Base-by-base conservation (phyloP, 805 yeast species). In the Yarrowia bubula region DNA sequence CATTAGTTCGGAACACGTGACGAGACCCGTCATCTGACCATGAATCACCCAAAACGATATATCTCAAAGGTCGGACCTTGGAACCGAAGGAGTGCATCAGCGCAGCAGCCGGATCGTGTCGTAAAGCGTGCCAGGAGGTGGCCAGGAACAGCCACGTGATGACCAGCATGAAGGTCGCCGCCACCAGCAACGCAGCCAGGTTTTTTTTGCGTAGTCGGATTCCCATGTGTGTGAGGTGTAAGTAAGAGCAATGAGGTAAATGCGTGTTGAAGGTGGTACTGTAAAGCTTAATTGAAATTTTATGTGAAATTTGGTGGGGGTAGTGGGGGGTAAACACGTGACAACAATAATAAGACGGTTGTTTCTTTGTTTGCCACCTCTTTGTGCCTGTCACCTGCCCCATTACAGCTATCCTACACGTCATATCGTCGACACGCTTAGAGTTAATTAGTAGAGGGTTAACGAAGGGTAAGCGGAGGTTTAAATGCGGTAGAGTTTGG, bases 131-230 rank as follows among this genome's bases (percentile, higher is more conserved):
- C 61, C 61, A 55, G 28, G 61, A 55, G 15, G 61, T 55, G 17
- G 47, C 61, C 31, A 55, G 46, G 13, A 55, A 55, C 47, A 55
- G 61, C 61, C 61, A 55, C 38, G 61, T 55, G 61, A 55, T 55
- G 28, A 41, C 47, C 38, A 55, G 47, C 61, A 55, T 55, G 38
- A 55, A 55, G 28, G 47, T 32, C 17, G 61, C 37, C 31, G 61
- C 61, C 39, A 55, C 61, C 38, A 55, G 61, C 47, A 55, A 31
- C 61, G 61, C 61, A 10, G 61, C 61, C 61, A 55, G 61, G 61
- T 55, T 55, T 41, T 55, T 55, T 41, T 55, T 55, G 39, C 61
- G 61, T 18, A 55, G 47, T 55, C 61, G 61, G 42, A 55, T 55
- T 31, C 61, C 61, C 61, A 55, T 55, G 37, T 22, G 41, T 38